Percentiles rank a stretch among this genome's conserved stretches.
These are phyloP conservation scores for Rhododendron vialii DNA, from an alignment of 148 eudicot species.

Conservation along the genomic window DNA sequence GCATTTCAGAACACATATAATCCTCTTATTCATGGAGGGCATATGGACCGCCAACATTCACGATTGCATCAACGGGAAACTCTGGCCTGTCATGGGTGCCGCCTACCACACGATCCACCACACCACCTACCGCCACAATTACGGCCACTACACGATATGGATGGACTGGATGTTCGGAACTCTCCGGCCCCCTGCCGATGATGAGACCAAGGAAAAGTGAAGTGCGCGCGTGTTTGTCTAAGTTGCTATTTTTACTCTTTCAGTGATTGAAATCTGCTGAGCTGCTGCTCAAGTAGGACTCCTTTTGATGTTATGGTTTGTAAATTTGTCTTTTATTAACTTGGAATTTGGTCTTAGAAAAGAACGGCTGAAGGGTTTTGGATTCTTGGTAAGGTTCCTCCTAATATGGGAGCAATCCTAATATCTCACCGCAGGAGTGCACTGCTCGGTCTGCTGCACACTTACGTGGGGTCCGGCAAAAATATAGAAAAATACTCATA, in stretches of 20 bases:
- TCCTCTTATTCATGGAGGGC: conserved; percentile 57
- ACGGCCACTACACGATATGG: conserved; percentile 81
- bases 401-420: not conserved
- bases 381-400: not conserved
- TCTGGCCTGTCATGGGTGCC: conserved; percentile 98
- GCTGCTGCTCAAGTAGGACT: not conserved
- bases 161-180: conserved; percentile 99
- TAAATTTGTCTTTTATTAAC: too few relatives aligned
- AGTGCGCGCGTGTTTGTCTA: not conserved
- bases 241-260: not conserved
- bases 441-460: too few relatives aligned
- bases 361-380: not conserved
- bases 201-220: conserved; percentile 47
- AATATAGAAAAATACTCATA: too few relatives aligned
- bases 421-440: too few relatives aligned
- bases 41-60: conserved; percentile 93
- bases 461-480: too few relatives aligned
- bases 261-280: not conserved
- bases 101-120: conserved; percentile 96
- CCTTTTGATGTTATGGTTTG: not conserved
- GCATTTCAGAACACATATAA: conserved; percentile 62
- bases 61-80: conserved; percentile 72
- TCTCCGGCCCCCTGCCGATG: conserved; percentile 52
- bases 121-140: conserved; percentile 84
- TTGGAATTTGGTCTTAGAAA: not conserved